Conservation (phyloP, 108 stramenopile genomes). For the Bacterosira constricta region DNA sequence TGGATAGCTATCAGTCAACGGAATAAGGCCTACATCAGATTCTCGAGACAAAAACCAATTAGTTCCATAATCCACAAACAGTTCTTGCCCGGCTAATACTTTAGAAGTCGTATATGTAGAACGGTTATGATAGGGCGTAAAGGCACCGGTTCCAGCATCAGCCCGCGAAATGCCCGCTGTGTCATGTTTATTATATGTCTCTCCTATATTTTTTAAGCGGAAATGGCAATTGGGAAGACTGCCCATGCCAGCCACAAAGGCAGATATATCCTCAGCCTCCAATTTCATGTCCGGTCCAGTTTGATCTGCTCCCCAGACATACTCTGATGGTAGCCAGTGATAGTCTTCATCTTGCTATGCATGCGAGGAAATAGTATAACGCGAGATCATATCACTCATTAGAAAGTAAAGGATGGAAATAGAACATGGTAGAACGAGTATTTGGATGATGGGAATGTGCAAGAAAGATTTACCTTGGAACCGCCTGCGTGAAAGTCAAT, state of each 20-base stretch:
- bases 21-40: conserved; percentile 39
- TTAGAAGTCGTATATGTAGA: conserved; percentile 12
- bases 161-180: conserved; percentile 16
- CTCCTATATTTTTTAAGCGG: conserved; percentile 21
- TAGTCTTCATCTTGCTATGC: no score
- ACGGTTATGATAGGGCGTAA: conserved; percentile 63
- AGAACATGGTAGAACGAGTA: no score
- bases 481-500: conserved; percentile 50
- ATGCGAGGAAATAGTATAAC: no score
- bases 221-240: conserved; percentile 37
- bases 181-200: conserved; percentile 8
- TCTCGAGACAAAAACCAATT: conserved; percentile 57
- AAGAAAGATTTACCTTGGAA: neutral
- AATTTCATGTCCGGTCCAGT: conserved; percentile 9
- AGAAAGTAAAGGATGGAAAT: no score
- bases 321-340: conserved; percentile 49
- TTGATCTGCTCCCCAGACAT: conserved; percentile 51
- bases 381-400: no score
- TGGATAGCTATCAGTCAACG: conserved; percentile 36
- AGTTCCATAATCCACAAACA: conserved; percentile 72
- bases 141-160: conserved; percentile 72
- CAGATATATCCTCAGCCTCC: conserved; percentile 17
- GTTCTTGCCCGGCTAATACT: conserved; percentile 62
- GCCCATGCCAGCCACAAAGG: conserved; percentile 16
- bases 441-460: no score